Evolutionary conservation across 306 rosid genomes (phyloP).

Genomic region (Astragalus glycyphyllos): DNA sequence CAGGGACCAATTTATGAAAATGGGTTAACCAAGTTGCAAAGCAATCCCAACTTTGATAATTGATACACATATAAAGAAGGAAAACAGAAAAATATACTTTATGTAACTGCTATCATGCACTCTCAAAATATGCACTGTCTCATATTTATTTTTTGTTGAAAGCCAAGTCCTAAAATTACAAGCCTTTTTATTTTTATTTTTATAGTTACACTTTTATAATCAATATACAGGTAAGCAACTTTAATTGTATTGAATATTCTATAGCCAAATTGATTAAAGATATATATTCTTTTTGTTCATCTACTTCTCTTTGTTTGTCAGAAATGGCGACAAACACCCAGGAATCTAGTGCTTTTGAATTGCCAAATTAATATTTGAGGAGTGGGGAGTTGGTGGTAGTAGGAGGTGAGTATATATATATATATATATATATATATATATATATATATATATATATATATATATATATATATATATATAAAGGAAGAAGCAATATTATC

Average conservation of each 20-base stretch:
- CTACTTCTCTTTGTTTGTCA: slow-evolving; percentile 42
- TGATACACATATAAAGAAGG: slow-evolving; percentile 8
- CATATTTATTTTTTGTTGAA: neutral
- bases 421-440: neutral
- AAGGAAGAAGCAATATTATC: slow-evolving; percentile 37
- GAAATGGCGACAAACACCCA: slow-evolving; percentile 67
- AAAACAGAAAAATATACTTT: slow-evolving; percentile 28
- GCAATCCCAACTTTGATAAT: slow-evolving; percentile 34
- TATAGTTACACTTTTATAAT: slow-evolving; percentile 9
- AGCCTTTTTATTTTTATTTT: slow-evolving; percentile 5
- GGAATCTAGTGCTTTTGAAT: slow-evolving; percentile 75
- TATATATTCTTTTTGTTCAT: slow-evolving; percentile 52
- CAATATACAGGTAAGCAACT: slow-evolving; percentile 54
- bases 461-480: neutral
- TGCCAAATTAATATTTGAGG: slow-evolving; percentile 41
- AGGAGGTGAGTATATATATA: slow-evolving; percentile 27
- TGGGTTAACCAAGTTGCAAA: slow-evolving; percentile 38
- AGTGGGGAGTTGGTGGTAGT: slow-evolving; percentile 47
- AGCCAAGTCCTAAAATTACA: slow-evolving; percentile 13
- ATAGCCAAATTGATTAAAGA: slow-evolving; percentile 48
- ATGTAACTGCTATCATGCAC: slow-evolving; percentile 32
- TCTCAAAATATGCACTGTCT: slow-evolving; percentile 13
- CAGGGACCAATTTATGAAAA: slow-evolving; percentile 41
- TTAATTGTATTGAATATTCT: slow-evolving; percentile 45
- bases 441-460: neutral